Evolutionary conservation across 371 early-diverging fungal genomes (phyloP).

Genomic region (Caulochytrium protostelioides): DNA sequence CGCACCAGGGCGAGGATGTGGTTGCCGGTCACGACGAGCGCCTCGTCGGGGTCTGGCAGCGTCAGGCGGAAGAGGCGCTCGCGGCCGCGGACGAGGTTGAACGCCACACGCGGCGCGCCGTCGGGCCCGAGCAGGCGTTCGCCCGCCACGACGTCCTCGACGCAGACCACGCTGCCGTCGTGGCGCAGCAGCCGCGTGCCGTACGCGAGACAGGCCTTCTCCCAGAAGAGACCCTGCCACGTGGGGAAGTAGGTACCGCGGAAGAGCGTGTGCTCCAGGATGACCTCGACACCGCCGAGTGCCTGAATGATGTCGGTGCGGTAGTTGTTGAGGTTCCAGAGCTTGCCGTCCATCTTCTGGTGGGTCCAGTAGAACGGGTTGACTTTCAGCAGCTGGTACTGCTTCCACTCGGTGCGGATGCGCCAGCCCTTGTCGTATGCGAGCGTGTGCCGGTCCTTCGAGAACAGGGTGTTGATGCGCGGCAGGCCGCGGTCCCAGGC

Average conservation of each 20-base stretch:
- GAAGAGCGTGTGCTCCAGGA: constrained; percentile 94
- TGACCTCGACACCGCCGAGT: constrained; percentile 94
- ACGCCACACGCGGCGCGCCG: constrained; percentile 13
- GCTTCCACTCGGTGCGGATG: constrained; percentile 89
- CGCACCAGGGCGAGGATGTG: constrained; percentile 21
- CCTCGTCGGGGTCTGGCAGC: constrained; percentile 1
- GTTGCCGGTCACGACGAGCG: constrained; percentile 22
- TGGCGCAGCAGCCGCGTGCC: not conserved
- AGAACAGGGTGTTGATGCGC: constrained; percentile 82
- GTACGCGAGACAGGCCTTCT: constrained; percentile 35
- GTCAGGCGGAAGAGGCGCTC: constrained; percentile 11
- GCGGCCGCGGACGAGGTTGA: constrained; percentile 9
- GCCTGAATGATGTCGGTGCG: constrained; percentile 96
- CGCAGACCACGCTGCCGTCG: constrained; percentile 9
- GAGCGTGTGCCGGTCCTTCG: constrained; percentile 85
- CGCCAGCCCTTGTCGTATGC: constrained; percentile 99
- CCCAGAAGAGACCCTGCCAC: constrained; percentile 98
- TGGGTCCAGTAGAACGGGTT: constrained; percentile 95
- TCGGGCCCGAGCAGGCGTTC: constrained; percentile 28
- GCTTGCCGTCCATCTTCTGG: constrained; percentile 62
- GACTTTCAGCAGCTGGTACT: constrained; percentile 80
- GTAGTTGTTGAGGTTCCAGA: constrained; percentile 92
- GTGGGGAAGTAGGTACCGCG: constrained; percentile 92
- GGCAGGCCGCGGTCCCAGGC: constrained; percentile 98
- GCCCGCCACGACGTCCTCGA: constrained; percentile 12